Evolutionary conservation across 768 basidiomycete genomes (phyloP), one percentile per base, ranked within the genome.

Genomic region (Leccinum uliginosum): DNA sequence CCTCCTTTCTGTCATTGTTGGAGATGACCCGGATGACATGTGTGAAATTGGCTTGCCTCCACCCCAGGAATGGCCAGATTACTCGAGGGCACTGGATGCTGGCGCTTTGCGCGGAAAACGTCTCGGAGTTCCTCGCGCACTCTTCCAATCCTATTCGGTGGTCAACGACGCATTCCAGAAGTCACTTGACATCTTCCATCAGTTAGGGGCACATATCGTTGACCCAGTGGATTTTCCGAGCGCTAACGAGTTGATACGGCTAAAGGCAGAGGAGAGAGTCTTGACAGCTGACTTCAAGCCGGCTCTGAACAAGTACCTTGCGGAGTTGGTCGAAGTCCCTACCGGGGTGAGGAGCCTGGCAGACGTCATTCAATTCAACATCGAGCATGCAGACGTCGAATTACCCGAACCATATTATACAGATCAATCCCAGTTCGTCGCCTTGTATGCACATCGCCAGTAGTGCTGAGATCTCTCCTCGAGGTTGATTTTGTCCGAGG

Each of bases 161-260:
- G 66, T 74, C 35, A 53, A 72, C 6, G 58, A 74, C 6, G 65
- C 71, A 7, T 81, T 81, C 62, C 66, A 76, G 14, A 69, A 64
- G 15, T 72, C 77, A 3, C 58, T 81, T 23, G 71, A 70, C 38
- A 65, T 68, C 8, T 68, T 81, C 40, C 67, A 71, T 32, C 51
- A 56, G 2, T 67, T 78, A 8, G 81, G 78, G 11, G 79, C 78
- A 15, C 71, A 65, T 9, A 70, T 87, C 19, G 73, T 86, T 3
- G 86, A 88, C 62, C 84, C 84, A 0, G 83, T 83, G 1, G 82
- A 86, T 59, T 70, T 87, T 21, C 82, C 84, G 0, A 79, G 80
- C 45, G 79, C 78, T 1, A 70, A 77, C 0, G 82, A 81, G 52
- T 72, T 84, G 27, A 59, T 74, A 24, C 57, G 55, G 3, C 80